Conservation (phyloP, 805 yeast genomes). For the Saturnispora gosingensis region DNA sequence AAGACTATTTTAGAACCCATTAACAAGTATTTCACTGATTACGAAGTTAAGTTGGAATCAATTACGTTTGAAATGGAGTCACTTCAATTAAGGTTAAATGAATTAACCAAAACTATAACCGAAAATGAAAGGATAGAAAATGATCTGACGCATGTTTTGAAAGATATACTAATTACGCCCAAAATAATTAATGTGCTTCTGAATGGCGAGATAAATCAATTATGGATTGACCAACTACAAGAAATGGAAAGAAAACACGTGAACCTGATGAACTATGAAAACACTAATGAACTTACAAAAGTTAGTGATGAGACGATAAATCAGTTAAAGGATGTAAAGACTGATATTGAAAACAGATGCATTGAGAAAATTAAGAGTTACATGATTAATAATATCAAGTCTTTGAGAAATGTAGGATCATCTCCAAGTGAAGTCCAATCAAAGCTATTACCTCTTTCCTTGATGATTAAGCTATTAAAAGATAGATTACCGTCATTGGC, state of each 20-base stretch:
- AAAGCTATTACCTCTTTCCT: conserved; percentile 52
- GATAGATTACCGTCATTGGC: conserved; percentile 55
- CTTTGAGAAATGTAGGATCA: conserved; percentile 51
- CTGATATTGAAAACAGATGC: conserved; percentile 48
- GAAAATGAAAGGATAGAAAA: conserved; percentile 39
- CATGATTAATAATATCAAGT: conserved; percentile 54
- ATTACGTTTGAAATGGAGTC: conserved; percentile 54
- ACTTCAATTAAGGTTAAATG: conserved; percentile 44
- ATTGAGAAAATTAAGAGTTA: conserved; percentile 70
- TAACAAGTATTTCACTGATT: conserved; percentile 40
- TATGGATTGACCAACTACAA: conserved; percentile 58
- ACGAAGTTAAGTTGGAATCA: conserved; percentile 48
- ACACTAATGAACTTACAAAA: conserved; percentile 27
- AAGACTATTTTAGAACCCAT: conserved; percentile 37
- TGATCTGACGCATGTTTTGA: conserved; percentile 62
- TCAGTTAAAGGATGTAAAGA: conserved; percentile 30
- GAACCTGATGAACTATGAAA: conserved; percentile 51
- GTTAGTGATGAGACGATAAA: conserved; percentile 14
- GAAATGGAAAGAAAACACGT: conserved; percentile 32
- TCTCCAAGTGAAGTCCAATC: conserved; percentile 72
- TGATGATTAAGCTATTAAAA: conserved; percentile 48
- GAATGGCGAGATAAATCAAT: conserved; percentile 43
- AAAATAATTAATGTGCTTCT: conserved; percentile 49
- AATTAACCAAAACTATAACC: conserved; percentile 38
- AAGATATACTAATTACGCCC: conserved; percentile 71